Evolutionary conservation across 495 filamentous ascomycete species (phyloP), one percentile per base, ranked within the genome.

Genomic region (Hypomontagnella submonticulosa): DNA sequence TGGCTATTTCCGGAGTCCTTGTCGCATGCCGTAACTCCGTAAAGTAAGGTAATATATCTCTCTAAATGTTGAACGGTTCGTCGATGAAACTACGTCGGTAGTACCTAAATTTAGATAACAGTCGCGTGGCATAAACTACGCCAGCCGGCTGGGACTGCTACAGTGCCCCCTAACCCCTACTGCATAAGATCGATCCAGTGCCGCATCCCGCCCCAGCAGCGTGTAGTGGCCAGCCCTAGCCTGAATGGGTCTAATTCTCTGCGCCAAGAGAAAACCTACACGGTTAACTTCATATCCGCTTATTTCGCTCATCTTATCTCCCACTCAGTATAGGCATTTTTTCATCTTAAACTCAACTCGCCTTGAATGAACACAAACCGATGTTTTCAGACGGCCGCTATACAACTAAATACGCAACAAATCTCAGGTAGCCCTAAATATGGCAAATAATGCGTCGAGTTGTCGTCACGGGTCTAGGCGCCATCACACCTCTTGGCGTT

Each of bases 401-500:
- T 0, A 16, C 15, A n/a, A 7, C 4, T 5, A 23, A 12, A 15
- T 18, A 16, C n/a, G 44, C 32, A 37, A 50, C 7, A 1, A 13
- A 49, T 34, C 37, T 56, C 55, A 63, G 59, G 55, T 46, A 47
- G 23, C 41, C 66, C 58, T 67, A 62, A 46, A 34, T 68, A 73
- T 73, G 68, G 64, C 61, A 71, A 51, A 71, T 57, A 63, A 95
- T 97, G 94, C 89, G 93, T 77, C 88, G 92, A 67, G 95, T 98
- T 69, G 95, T 97, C 69, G 89, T 98, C 68, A 98, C 95, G 43
- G 95, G 95, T 72, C 82, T 99, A 50, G 95, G 95, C 40, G 91
- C 92, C 69, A 87, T 99, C 52, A 96, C 95, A 51, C 95, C 95
- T 44, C 82, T 99, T 16, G 94, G 90, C 53, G 86, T 97, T 37